These are phyloP conservation scores for Xerophyta viscosa DNA, from an alignment of 106 monocot genomes.

Conservation along the genomic window DNA sequence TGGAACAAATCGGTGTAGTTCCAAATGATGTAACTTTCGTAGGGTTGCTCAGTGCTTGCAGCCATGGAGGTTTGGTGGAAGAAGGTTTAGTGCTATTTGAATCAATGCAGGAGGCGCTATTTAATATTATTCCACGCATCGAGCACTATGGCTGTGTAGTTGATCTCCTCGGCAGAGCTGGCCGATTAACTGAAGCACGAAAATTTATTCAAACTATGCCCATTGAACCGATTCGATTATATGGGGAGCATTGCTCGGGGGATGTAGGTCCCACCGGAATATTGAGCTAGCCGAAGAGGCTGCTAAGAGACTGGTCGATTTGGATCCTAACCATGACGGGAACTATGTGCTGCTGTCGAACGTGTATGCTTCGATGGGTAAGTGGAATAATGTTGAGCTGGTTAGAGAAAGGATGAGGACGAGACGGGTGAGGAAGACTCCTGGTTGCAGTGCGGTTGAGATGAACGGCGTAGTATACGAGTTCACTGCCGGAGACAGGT, in stretches of 20 bases:
- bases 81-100: constrained; percentile 38
- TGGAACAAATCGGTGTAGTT: constrained; percentile 19
- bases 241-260: constrained; percentile 62
- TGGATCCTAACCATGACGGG: constrained; percentile 42
- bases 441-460: constrained; percentile 58
- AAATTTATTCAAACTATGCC: constrained; percentile 55
- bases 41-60: constrained; percentile 64
- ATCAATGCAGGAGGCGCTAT: constrained; percentile 26
- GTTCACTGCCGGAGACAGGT: constrained; percentile 46
- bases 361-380: constrained; percentile 39
- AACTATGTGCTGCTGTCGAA: constrained; percentile 70
- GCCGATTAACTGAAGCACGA: constrained; percentile 41
- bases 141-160: constrained; percentile 85
- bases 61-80: constrained; percentile 55
- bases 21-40: constrained; percentile 62
- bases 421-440: constrained; percentile 28
- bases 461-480: constrained; percentile 54
- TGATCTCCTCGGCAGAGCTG: constrained; percentile 62
- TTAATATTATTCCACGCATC: constrained; percentile 36
- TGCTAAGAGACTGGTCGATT: constrained; percentile 19
- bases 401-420: constrained; percentile 48
- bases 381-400: constrained; percentile 24
- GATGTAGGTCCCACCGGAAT: constrained; percentile 35
- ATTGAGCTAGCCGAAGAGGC: constrained; percentile 46
- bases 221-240: constrained; percentile 48